Evolutionary conservation across 1,284 basidiomycete species (phyloP).

Genomic region (Rhizopogon parksii): DNA sequence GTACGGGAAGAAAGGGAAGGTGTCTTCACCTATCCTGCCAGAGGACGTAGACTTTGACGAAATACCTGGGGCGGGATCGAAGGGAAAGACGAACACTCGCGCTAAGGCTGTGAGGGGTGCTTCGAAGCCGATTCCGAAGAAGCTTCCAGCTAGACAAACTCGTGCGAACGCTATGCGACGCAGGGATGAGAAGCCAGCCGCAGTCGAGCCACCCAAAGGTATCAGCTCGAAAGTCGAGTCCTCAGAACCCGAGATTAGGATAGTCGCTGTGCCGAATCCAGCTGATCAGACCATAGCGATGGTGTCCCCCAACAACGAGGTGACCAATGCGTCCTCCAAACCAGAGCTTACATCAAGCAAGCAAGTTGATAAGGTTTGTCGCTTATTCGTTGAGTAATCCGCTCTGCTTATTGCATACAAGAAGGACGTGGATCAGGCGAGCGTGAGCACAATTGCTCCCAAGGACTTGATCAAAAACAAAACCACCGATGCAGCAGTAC

Average conservation of each 20-base stretch:
- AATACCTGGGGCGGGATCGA: conserved; percentile 4
- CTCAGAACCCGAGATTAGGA: background rate
- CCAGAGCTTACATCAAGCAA: background rate
- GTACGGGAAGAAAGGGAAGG: conserved; percentile 14
- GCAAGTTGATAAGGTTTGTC: background rate
- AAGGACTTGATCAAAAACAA: background rate
- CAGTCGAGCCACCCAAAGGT: background rate
- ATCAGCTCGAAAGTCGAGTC: background rate
- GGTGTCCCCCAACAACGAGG: too few species aligned
- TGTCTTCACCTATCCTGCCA: conserved; percentile 8
- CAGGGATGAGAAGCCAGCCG: conserved; percentile 8
- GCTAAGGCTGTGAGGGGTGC: conserved; percentile 7
- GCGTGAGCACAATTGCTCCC: background rate
- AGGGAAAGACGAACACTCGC: background rate
- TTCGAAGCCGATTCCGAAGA: conserved; percentile 4
- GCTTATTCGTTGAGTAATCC: background rate
- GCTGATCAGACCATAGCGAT: background rate
- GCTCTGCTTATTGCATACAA: background rate
- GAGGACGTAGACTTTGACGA: conserved; percentile 11
- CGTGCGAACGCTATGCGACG: conserved; percentile 2
- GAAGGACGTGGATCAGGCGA: background rate
- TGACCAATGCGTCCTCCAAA: background rate
- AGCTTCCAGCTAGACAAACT: conserved; percentile 2
- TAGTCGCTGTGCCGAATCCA: too few species aligned
- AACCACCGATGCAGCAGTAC: background rate